A percentile compares a stretch with the other conserved stretches of the same genome.
Conservation (phyloP, 1,139 yeast genomes). For the Komagataea norvegica region DNA sequence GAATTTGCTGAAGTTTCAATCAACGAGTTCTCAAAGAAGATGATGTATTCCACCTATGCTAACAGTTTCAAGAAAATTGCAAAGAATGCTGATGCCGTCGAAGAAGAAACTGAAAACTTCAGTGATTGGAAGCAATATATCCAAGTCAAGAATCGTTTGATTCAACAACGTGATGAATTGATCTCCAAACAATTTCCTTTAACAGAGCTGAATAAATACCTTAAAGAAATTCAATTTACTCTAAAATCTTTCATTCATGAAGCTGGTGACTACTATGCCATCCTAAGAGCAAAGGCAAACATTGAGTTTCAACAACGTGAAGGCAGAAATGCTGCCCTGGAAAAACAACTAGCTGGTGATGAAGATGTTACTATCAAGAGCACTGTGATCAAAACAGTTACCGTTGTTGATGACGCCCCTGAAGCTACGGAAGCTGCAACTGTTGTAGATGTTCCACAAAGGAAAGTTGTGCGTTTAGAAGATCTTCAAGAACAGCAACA, state of each 20-base stretch:
- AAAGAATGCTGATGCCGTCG: conserved; percentile 25
- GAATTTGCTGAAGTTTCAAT: conserved; percentile 67
- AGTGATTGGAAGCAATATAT: conserved; percentile 65
- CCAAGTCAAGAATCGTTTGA: conserved; percentile 49
- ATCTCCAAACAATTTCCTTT: conserved; percentile 47
- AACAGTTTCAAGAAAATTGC: conserved; percentile 24
- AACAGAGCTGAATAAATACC: conserved; percentile 44
- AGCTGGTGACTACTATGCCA: conserved; percentile 63
- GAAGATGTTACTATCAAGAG: conserved; percentile 12
- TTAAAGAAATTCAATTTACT: conserved; percentile 57
- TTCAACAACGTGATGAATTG: conserved; percentile 53
- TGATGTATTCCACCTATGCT: conserved; percentile 34
- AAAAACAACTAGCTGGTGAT: conserved; percentile 8
- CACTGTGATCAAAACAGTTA: conserved; percentile 13
- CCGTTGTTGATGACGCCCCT: conserved; percentile 15
- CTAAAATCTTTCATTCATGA: conserved; percentile 59
- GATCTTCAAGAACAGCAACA: neutral
- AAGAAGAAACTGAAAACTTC: conserved; percentile 43
- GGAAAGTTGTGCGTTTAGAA: neutral
- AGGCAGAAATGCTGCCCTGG: conserved; percentile 28
- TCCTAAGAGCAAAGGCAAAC: conserved; percentile 78
- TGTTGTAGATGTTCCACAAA: conserved; percentile 6
- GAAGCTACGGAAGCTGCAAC: conserved; percentile 10
- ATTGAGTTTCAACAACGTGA: conserved; percentile 73
- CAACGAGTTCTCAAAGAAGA: conserved; percentile 44